Conservation (phyloP, 1,284 basidiomycete species). For the Microbotryum silenes-acaulis region DNA sequence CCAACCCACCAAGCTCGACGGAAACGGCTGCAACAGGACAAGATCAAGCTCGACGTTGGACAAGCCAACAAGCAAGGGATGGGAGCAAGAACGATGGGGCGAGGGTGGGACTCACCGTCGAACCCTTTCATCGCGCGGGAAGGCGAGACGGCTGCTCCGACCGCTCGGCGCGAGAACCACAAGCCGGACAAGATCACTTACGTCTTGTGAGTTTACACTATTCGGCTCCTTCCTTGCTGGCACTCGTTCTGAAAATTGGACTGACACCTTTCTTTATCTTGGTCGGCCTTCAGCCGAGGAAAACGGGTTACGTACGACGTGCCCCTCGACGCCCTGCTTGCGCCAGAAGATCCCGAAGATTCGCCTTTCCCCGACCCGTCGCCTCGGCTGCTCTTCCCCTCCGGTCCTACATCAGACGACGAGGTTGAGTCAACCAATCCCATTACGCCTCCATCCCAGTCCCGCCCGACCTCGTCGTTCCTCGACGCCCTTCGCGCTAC, state of each 20-base stretch:
- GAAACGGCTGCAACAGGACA: not conserved
- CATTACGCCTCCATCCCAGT: not conserved
- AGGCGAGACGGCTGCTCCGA: not conserved
- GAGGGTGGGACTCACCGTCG: not conserved
- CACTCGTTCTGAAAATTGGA: not conserved
- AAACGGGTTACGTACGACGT: constrained; percentile 1
- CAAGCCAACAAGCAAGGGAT: not conserved
- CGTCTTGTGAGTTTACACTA: not conserved
- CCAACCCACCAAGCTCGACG: not conserved
- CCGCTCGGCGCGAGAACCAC: not conserved
- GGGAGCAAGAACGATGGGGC: not conserved
- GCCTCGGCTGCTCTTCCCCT: constrained; percentile 1
- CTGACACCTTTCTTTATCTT: not conserved
- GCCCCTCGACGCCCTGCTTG: not conserved
- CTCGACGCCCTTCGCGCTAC: not conserved
- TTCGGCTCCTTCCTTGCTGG: not conserved
- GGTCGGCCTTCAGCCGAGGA: not conserved
- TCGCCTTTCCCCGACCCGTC: not conserved
- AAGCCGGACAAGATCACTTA: not conserved
- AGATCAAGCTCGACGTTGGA: not conserved
- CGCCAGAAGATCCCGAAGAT: not conserved
- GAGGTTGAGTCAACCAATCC: not conserved
- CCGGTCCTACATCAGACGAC: not conserved
- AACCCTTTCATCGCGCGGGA: constrained; percentile 1
- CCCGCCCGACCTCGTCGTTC: not conserved